Evolutionary conservation across 75 land plant species (phyloP).

Genomic region (Azolla pinnata): DNA sequence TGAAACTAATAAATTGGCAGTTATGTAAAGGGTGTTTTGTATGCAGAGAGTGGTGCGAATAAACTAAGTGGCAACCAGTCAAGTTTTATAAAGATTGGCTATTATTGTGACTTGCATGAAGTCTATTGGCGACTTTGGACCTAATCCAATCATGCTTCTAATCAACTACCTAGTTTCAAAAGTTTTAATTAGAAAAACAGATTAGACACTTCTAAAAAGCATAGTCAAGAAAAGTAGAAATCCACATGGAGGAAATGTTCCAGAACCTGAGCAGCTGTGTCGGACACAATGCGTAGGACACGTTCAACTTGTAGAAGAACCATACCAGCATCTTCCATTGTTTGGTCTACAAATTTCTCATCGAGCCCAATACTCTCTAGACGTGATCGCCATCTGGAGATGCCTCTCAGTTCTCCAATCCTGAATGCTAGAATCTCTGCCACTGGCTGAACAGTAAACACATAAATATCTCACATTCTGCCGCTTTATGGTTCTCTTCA

Average conservation of each 20-base stretch:
- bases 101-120: too few relatives aligned
- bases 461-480: too few relatives aligned
- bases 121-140: too few relatives aligned
- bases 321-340: slow-evolving; percentile 83
- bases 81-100: too few relatives aligned
- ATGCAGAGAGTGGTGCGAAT: too few relatives aligned
- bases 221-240: neutral
- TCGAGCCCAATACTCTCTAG: slow-evolving; percentile 65
- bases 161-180: too few relatives aligned
- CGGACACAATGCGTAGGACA: slow-evolving; percentile 60
- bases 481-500: too few relatives aligned
- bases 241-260: neutral
- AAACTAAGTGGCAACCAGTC: too few relatives aligned
- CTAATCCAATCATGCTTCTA: too few relatives aligned
- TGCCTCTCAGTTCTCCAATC: slow-evolving; percentile 80
- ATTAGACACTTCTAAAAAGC: neutral
- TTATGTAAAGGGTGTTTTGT: too few relatives aligned
- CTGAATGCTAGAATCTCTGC: slow-evolving; percentile 86
- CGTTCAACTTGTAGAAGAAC: slow-evolving; percentile 86
- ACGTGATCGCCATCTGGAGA: slow-evolving; percentile 79
- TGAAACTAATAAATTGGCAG: too few relatives aligned
- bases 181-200: too few relatives aligned
- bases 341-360: slow-evolving; percentile 63
- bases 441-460: slow-evolving; percentile 92
- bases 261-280: slow-evolving; percentile 61